Evolutionary conservation across 164 flowering plant species (phyloP), one percentile per base, ranked within the genome.

Genomic region (Chimonanthus salicifolius): DNA sequence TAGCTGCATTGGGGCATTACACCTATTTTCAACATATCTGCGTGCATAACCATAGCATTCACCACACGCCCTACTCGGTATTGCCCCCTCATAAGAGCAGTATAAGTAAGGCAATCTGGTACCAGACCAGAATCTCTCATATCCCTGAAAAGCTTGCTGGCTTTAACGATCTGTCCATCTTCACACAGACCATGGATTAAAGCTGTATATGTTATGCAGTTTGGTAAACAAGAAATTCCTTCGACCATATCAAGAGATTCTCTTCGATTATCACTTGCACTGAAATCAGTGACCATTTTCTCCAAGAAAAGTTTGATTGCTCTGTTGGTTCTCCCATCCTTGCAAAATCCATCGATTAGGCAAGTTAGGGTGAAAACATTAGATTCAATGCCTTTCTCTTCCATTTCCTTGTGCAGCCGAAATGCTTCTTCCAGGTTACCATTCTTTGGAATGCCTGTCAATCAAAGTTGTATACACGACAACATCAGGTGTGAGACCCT

Each of bases 11-110:
- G n/a, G 47, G 87, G 84, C 75, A 78, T 9, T 6, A 87, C 71
- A 45, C 95, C 96, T 75, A 78, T 70, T 85, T 93, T 91, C 48
- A 88, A 49, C 90, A 89, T 86, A 76, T 91, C 94, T 4, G 90
- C 92, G 16, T 85, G 88, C 80, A 90, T 69, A 87, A 83, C 84
- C 91, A 84, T 81, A 64, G 84, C 87, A 78, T 81, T 78, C 66
- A 70, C 11, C 67, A 81, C 67, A 68, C 76, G 83, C 74, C 81
- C 83, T 13, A 63, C 84, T 69, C 68, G 80, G 48, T 80, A 75
- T 67, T 85, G 90, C 7, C 86, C 88, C 67, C 72, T 18, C 69
- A 88, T 71, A 66, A 90, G 76, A 67, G 72, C 43, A 7, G 65
- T 47, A 72, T 85, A 91, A 63, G 83, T 75, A 51, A 79, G 47